Base-by-base conservation (phyloP, 306 rosid genomes). In the Malus orientalis region DNA sequence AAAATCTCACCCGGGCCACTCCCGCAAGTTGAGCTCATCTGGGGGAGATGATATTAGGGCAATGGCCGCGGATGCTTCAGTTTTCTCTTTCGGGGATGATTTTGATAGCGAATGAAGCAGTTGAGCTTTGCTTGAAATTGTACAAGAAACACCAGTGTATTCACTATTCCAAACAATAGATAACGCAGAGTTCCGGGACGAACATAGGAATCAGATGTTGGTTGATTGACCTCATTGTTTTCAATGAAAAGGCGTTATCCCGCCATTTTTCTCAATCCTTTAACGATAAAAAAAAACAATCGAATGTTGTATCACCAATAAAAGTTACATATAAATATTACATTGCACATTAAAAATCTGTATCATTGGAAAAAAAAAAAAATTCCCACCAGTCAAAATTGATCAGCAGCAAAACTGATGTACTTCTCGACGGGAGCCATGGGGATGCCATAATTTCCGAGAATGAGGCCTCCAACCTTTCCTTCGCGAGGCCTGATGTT, bases 1-100 rank as follows among this genome's bases (percentile, higher is more conserved):
- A 78, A 80, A 77, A 70, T 71, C 81, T 67, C 69, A 78, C 27
- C 65, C 76, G 45, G 74, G 71, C 36, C 75, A 67, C 59, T 74
- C 84, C 54, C 69, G 80, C 25, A 89, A 76, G 61, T 29, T 47
- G 49, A 90, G 77, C 55, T 86, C 89, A 20, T 75, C 11, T 10
- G 89, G 89, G 62, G 82, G 73, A 59, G 87, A 76, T 73, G 93
- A 92, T 47, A 79, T 95, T 74, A 92, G 90, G 83, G 91, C 99
- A 71, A 90, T 95, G 59, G 97, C 99, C 22, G 99, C 99, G 4
- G 99, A 95, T 87, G 97, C 97, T 75, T 95, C 99, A 16, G 97
- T 92, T 76, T 95, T 95, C 85, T 70, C 91, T 57, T 95, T 95
- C 16, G 97, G 96, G 69, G 97, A 95, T 78, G 91, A 92, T 79